These are phyloP conservation scores for Sugiyamaella lignohabitans DNA, from an alignment of 805 yeast species.

Conservation along the genomic window DNA sequence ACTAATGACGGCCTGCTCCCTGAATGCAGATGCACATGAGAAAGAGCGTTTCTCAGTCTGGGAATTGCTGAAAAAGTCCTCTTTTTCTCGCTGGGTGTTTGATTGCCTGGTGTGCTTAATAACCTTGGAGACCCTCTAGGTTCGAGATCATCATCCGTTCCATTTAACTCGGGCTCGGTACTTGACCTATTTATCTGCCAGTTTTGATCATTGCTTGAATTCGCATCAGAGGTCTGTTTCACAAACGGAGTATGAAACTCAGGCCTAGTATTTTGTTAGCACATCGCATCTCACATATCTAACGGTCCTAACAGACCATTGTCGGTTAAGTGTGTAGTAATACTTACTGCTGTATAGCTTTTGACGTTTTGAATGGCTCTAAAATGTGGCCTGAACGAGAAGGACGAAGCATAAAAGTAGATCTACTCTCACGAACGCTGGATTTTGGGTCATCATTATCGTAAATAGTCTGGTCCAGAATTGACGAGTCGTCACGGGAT, in stretches of 20 bases:
- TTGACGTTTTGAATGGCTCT: not conserved
- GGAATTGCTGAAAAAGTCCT: conserved; percentile 13
- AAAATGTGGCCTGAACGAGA: not conserved
- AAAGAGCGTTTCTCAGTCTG: conserved; percentile 17
- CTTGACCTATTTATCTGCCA: not conserved
- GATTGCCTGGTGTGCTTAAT: not conserved
- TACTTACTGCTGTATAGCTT: not conserved
- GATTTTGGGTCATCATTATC: conserved; percentile 1
- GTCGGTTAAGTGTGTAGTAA: not conserved
- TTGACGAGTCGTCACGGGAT: not conserved
- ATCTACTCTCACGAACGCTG: not conserved
- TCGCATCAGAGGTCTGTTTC: not conserved
- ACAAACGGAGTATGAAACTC: conserved; percentile 5
- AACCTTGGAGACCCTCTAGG: not conserved
- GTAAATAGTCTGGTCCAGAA: not conserved
- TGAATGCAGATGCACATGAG: conserved; percentile 17
- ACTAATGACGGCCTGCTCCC: conserved; percentile 1
- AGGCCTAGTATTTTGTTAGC: conserved; percentile 1
- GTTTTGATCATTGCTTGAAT: no score
- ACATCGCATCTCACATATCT: not conserved
- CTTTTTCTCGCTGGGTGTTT: not conserved
- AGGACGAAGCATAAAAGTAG: not conserved
- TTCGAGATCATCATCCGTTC: not conserved
- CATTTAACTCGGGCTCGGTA: not conserved
- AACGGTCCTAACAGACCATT: no score